A percentile compares a stretch with the other conserved stretches of the same genome.
Conservation (phyloP, 2,329 filamentous ascomycete species). For the Cyphellophora attinorum region DNA sequence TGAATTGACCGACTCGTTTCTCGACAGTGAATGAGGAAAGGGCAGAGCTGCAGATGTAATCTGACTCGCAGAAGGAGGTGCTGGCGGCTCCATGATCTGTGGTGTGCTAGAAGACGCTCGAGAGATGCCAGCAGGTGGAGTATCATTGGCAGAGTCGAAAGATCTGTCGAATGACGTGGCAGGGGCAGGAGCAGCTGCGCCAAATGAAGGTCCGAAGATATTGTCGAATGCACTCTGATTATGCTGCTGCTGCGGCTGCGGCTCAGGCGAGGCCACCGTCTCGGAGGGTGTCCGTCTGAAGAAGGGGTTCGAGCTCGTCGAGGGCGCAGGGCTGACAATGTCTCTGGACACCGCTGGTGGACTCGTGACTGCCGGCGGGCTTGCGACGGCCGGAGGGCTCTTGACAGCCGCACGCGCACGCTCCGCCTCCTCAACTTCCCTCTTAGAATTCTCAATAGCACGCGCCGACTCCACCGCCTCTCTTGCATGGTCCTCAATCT, state of each 20-base stretch:
- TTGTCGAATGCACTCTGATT: slow-evolving; percentile 64
- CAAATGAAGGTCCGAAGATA: slow-evolving; percentile 67
- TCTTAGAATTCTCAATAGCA: slow-evolving; percentile 33
- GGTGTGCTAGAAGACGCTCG: slow-evolving; percentile 21
- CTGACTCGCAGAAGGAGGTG: slow-evolving; percentile 65
- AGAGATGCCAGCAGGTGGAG: slow-evolving; percentile 18
- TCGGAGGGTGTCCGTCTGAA: slow-evolving; percentile 58
- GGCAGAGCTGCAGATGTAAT: slow-evolving; percentile 69
- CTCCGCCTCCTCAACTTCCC: slow-evolving; percentile 15
- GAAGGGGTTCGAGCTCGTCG: slow-evolving; percentile 77
- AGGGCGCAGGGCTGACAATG: slow-evolving; percentile 56
- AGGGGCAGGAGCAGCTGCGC: slow-evolving; percentile 34
- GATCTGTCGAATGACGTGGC: slow-evolving; percentile 55
- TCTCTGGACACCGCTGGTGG: slow-evolving; percentile 1
- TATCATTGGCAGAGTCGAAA: slow-evolving; percentile 18
- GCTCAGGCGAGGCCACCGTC: slow-evolving; percentile 21
- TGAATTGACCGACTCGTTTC: slow-evolving; percentile 61
- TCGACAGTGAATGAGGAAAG: slow-evolving; percentile 46
- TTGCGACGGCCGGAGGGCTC: slow-evolving; percentile 20
- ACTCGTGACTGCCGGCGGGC: slow-evolving; percentile 31
- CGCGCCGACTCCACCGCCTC: slow-evolving; percentile 30
- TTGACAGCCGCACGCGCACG: slow-evolving; percentile 11
- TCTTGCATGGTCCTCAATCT: slow-evolving; percentile 50
- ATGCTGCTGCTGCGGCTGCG: slow-evolving; percentile 7
- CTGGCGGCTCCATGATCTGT: slow-evolving; percentile 33